Conservation (phyloP, 129 eudicot genomes). For the Rutidosis leptorrhynchoides region DNA sequence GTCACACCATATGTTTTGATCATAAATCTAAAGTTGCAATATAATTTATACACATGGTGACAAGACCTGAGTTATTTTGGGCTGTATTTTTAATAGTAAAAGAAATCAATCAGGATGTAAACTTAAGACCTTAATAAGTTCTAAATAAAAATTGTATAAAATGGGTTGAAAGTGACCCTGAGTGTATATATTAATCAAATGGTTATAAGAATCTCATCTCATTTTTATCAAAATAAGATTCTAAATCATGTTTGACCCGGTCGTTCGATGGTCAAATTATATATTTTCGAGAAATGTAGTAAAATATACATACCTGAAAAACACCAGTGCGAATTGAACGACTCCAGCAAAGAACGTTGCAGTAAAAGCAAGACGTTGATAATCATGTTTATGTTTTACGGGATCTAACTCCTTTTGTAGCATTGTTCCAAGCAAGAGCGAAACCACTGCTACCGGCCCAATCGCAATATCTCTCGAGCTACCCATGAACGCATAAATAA, state of each 20-base stretch:
- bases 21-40: background rate
- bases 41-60: no score
- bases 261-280: background rate
- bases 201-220: no score
- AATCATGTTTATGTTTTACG: conserved; percentile 30
- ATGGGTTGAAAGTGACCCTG: no score
- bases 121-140: no score
- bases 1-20: no score
- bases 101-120: no score
- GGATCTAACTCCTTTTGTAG: conserved; percentile 49
- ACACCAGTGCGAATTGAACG: conserved; percentile 49
- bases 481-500: conserved; percentile 60
- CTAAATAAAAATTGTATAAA: no score
- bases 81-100: no score
- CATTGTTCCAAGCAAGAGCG: conserved; percentile 52
- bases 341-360: conserved; percentile 71
- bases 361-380: conserved; percentile 52
- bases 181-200: no score
- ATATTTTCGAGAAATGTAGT: background rate
- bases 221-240: no score
- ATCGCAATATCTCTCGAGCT: conserved; percentile 69
- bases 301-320: conserved; percentile 36
- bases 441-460: conserved; percentile 66
- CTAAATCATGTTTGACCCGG: no score
- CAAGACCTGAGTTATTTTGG: no score